phyloP scores from a whole-genome alignment of 306 rosid genomes.

The Ochetophila trinervis region DNA sequence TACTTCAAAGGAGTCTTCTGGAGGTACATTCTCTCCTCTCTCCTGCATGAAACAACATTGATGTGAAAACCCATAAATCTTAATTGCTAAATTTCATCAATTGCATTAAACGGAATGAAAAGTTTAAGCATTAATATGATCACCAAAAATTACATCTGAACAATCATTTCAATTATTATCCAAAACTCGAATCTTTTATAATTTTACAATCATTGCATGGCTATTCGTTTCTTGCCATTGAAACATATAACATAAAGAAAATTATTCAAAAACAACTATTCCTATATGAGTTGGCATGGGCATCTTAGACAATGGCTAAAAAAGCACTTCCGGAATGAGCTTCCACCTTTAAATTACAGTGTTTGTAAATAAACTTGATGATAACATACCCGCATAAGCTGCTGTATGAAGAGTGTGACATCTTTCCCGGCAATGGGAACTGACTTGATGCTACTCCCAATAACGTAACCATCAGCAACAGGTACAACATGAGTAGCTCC shows the following conservation, averaged over 20 bases:
- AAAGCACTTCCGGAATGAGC: neutral
- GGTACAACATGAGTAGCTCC: conserved; percentile 96
- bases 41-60: conserved; percentile 55
- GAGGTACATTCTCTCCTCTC: conserved; percentile 98
- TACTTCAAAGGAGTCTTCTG: conserved; percentile 95
- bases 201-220: neutral
- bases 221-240: neutral
- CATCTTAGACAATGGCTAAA: neutral
- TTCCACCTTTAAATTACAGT: neutral
- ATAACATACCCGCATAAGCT: conserved; percentile 88
- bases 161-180: neutral
- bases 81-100: conserved; percentile 4
- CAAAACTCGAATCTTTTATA: neutral
- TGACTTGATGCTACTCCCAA: conserved; percentile 96
- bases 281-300: no score
- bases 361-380: conserved; percentile 8
- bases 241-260: neutral
- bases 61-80: conserved; percentile 28
- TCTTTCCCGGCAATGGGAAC: conserved; percentile 93
- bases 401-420: conserved; percentile 87
- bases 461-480: conserved; percentile 98
- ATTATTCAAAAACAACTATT: no score
- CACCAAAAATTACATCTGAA: no score
- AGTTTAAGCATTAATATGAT: neutral
- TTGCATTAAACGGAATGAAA: neutral